Base-by-base conservation (phyloP, 108 stramenopile genomes). In the Fragilariopsis cylindrus region DNA sequence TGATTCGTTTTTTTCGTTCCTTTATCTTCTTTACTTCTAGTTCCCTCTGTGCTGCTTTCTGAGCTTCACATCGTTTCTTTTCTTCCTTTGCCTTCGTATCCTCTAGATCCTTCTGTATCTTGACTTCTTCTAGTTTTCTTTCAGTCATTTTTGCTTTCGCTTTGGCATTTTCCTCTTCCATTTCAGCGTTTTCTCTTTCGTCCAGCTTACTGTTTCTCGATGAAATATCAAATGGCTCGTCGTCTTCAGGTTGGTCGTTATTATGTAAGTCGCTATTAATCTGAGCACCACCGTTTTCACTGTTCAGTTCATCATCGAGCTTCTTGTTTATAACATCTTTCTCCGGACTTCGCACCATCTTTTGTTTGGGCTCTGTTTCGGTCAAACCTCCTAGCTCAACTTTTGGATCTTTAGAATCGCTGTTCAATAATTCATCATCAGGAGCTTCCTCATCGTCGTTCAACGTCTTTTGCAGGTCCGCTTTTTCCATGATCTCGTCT, bases 21-120 rank as follows among this genome's bases (percentile, higher is more conserved):
- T 53, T 39, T 7, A 50, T 12, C 19, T 13, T 12, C 47, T 47
- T 48, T 16, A 18, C 65, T 47, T 48, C 65, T 5, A 46, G 44
- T 66, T 43, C 48, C 41, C 3, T 46, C 41, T 68, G 48, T 68
- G 49, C 13, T 50, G 48, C 21, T 16, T 3, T 49, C 19, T 5
- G 48, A 5, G 49, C 49, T 68, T 50, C 52, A 16, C 46, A 0
- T 52, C 16, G 19, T 52, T 50, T 49, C 48, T 7, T 52, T 53
- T 68, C 62, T 63, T 63, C 62, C 42, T 63, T 44, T 45, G 62
- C 62, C n/a, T 13, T 41, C 30, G 30, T 2, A 30, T 30, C 30
- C 30, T 30, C 30, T 30, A 30, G 30, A 30, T 30, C 30, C n/a
- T 40, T 63, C 62, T 63, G 4, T 4, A 44, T 44, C 11, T 63